Evolutionary conservation across 441 rosid genomes (phyloP), one percentile per base, ranked within the genome.

Genomic region (Euphorbia schlechtendalii): DNA sequence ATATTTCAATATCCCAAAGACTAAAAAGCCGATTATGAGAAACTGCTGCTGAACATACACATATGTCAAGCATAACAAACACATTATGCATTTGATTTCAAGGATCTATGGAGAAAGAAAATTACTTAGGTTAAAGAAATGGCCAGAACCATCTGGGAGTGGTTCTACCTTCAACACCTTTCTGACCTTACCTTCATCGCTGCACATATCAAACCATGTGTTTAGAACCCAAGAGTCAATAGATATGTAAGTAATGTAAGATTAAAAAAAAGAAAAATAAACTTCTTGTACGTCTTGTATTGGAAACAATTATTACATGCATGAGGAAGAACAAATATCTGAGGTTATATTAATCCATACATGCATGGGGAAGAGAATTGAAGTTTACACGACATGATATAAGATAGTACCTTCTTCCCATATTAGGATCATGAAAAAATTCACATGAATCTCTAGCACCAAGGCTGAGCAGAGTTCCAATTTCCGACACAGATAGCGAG

Each of bases 161-260:
- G 97, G 99, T 77, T 90, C 99, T 48, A 93, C 92, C 80, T 83
- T 88, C 86, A 93, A 79, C 63, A 90, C 80, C 83, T 93, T 93
- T 80, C 87, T 85, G 73, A 93, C 81, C 77, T 86, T 87, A 63
- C 97, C 98, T 76, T 93, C 98, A 21, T 93, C 98, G 64, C 96
- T 88, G 73, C 76, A 83, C 60, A 68, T 14, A 40, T 55, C 53
- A 52, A 28, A 60, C 63, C 60, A 41, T 43, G 17, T 34, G 27
- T 30, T 63, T 30, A 70, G 24, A 64, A 22, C 34, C 59, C 18
- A 30, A 41, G 24, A 18, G 8, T 10, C 22, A 8, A 2, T 30
- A 21, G 30, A 12, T 40, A 36, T 15, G n/a, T 6, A 41, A 45
- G 15, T 64, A 28, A 30, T 0, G 59, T 15, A 14, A 34, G 22